Evolutionary conservation across 73 alveolate species (phyloP), one percentile per base, ranked within the genome.

Genomic region (Stentor coeruleus): DNA sequence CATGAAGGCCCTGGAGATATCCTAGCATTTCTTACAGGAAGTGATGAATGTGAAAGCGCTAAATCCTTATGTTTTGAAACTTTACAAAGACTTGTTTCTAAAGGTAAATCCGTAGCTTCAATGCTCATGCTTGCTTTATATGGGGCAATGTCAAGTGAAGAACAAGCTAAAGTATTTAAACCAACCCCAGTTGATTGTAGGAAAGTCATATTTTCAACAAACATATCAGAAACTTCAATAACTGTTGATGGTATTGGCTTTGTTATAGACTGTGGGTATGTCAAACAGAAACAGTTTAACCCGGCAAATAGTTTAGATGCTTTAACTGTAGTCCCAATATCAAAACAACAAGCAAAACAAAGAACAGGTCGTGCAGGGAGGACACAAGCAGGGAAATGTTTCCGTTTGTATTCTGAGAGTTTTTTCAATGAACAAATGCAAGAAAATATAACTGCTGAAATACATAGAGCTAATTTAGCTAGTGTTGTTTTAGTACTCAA

Each of bases 351-450:
- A 60, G 98, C 99, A 3, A 92, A 86, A 26, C 93, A 97, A 77
- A 77, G 99, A 82, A 91, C 99, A 38, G 99, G 99, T 38, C 76
- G 99, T 77, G 99, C 99, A 38, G 99, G 99, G 0, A 91, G 99
- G 57, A 97, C 99, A 2, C 81, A 94, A 73, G 93, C 92, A 37
- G 99, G 99, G 35, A 95, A 95, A 81, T 97, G 99, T 72, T 91
- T 93, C 79, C 77, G 99, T 72, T 85, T 97, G 60, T 97, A 93
- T 90, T 74, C 99, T 3, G 98, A 97, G 73, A 84, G 89, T 58
- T 92, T 91, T 86, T 97, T 77, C 87, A 80, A 89, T 28, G 89
- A 94, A 85, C 92, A 97, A 85, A 92, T 89, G 82, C 98, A 94
- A 75, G 95, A 98, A 41, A 95, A 99, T 3, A 92, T 88, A 1